Percentiles rank a stretch among this genome's conserved stretches.
Evolutionary conservation across 108 stramenopile species (phyloP).

Genomic region (Cyclotella distinguenda): DNA sequence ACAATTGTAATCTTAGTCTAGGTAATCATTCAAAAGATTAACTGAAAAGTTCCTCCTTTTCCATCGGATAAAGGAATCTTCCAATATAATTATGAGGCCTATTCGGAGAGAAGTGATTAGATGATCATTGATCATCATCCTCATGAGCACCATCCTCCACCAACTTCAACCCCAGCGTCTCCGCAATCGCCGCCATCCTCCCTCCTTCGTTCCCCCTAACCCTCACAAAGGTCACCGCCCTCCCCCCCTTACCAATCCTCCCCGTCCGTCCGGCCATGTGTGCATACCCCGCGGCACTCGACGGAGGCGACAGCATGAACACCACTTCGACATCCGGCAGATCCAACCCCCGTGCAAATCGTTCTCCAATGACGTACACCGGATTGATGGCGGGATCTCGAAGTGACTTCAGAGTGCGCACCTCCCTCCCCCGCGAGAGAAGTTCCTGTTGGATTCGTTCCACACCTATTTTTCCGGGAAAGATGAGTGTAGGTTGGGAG

Average conservation of each 20-base stretch:
- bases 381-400: conserved; percentile 41
- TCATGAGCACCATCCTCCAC: too few relatives aligned
- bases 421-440: conserved; percentile 40
- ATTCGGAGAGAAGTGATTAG: conserved; percentile 49
- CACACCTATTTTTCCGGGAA: conserved; percentile 71
- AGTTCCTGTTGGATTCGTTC: conserved; percentile 44
- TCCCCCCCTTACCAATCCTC: conserved; percentile 47
- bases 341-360: conserved; percentile 73
- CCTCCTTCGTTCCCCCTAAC: conserved; percentile 41
- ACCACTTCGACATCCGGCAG: conserved; percentile 62
- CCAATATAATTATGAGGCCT: conserved; percentile 84
- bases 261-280: conserved; percentile 81
- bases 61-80: too few relatives aligned
- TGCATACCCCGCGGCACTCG: conserved; percentile 66
- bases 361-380: conserved; percentile 64
- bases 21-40: too few relatives aligned
- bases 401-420: conserved; percentile 48
- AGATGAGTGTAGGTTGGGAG: conserved; percentile 52
- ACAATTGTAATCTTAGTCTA: too few relatives aligned
- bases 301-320: conserved; percentile 55
- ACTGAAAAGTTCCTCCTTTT: too few relatives aligned
- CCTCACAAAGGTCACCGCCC: conserved; percentile 52
- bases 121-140: too few relatives aligned
- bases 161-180: conserved; percentile 55
- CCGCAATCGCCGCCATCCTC: conserved; percentile 50